Base-by-base conservation (phyloP, 768 basidiomycete genomes). In the Leccinum rimulosum region DNA sequence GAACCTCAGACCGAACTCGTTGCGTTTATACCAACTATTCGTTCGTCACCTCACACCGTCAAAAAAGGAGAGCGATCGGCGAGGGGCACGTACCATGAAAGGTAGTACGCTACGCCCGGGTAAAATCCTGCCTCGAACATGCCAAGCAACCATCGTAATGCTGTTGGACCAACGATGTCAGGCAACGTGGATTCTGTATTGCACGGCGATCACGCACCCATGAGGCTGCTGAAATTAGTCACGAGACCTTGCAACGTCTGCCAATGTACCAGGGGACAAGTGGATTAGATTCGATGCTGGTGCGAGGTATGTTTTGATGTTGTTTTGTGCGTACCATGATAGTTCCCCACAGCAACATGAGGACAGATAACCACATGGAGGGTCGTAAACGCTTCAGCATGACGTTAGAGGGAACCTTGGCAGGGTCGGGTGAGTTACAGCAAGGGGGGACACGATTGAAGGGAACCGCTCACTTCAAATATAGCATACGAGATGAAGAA, bases 331-430 rank as follows among this genome's bases (percentile, higher is more conserved):
- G 53, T 55, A 88, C 88, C 89, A 90, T 90, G 77, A 85, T 84
- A 31, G 90, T 63, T 3, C 88, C 89, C 88, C 89, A 90, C 17
- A 83, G 64, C 3, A 89, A 61, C 89, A 93, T 91, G 54, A 91
- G 76, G 28, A 79, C 59, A 6, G 88, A 88, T 6, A 93, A 75
- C 89, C 90, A 92, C 36, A 93, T 70, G 3, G 89, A 90, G 0
- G 90, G 91, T 1, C 88, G 79, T 33, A 90, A 77, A 35, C 87
- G 82, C 68, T 89, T 89, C 53, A 90, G 73, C 68, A 88, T 84
- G 3, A 89, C 73, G 60, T 90, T 89, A 14, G 86, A 88, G 3
- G 90, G 89, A 30, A 89, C 82, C 79, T 80, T 19, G 12, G 6
- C 6, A n/a, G 3, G 15, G 11, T 27, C 36, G 10, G 3, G 22